Conservation (phyloP, 2,329 filamentous ascomycete species). For the Hyphodiscus sp. region DNA sequence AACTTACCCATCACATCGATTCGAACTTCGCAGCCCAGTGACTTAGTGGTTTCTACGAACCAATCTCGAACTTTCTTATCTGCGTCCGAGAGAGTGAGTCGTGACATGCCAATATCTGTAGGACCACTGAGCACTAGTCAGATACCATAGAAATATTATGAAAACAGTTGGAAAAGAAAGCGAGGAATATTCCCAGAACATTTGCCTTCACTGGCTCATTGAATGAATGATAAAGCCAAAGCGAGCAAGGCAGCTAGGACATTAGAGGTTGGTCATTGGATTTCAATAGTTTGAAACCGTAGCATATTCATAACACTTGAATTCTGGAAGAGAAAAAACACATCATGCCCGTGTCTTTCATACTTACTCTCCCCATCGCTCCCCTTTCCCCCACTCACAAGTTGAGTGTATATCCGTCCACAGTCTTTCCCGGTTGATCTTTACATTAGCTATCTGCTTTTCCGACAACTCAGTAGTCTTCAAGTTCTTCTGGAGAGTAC, state of each 20-base stretch:
- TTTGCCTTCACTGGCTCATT: too few species aligned
- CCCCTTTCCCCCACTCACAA: constrained; percentile 59
- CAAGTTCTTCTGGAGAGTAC: constrained; percentile 10
- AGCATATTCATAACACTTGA: neutral
- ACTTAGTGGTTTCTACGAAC: constrained; percentile 60
- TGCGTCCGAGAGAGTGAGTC: constrained; percentile 62
- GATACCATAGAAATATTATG: neutral
- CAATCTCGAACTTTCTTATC: constrained; percentile 69
- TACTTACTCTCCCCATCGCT: constrained; percentile 61
- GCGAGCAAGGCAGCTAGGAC: too few species aligned
- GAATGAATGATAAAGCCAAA: too few species aligned
- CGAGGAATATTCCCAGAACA: too few species aligned
- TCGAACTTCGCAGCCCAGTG: constrained; percentile 59
- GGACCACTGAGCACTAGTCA: constrained; percentile 31
- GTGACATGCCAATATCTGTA: constrained; percentile 70
- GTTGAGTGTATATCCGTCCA: constrained; percentile 60
- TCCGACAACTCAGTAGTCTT: constrained; percentile 36
- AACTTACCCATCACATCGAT: constrained; percentile 62
- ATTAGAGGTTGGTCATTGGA: too few species aligned
- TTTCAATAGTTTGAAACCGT: neutral
- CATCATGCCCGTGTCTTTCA: too few species aligned
- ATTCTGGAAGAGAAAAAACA: too few species aligned
- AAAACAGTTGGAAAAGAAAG: neutral
- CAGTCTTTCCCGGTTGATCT: constrained; percentile 51
- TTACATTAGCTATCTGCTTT: constrained; percentile 43